Evolutionary conservation across 805 yeast genomes (phyloP), one percentile per base, ranked within the genome.

Genomic region (Candida koratica): DNA sequence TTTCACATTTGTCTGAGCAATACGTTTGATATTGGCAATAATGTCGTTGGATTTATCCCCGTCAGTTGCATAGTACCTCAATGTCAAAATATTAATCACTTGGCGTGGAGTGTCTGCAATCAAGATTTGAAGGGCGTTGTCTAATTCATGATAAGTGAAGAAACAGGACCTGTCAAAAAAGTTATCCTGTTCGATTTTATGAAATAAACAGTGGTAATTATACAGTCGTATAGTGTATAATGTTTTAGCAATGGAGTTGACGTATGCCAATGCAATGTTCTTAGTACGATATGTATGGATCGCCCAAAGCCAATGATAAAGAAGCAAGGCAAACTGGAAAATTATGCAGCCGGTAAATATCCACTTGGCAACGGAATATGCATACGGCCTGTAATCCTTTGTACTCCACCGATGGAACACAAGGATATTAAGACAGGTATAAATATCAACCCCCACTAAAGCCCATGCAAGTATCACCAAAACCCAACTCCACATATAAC

Each of bases 71-170:
- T 76, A 76, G 45, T 64, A 66, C 7, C 57, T 55, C 14, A 82
- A 60, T 0, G 96, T 85, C 46, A 84, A 63, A 17, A 88, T 83
- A 52, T 87, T 87, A 43, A 87, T 74, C 1, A 84, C 80, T 58
- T 87, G 96, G 58, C 96, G 76, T 16, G 96, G 96, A 12, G 88
- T 71, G 47, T 87, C 95, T 0, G 95, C 88, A 29, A 84, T 62
- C 7, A 86, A 48, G 46, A 86, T 70, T 30, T 65, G 67, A 29
- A 75, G 62, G 10, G 83, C 81, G 36, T 75, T 74, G 47, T 82
- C 80, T 36, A 82, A 61, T 32, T 84, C 79, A 44, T 74, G 75
- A 56, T 76, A 84, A 3, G 79, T 70, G 45, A 73, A 73, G 43
- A 86, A 75, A 7, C 86, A 75, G 34, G 79, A 56, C 71, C 81